Evolutionary conservation across 306 rosid genomes (phyloP), one percentile per base, ranked within the genome.

Genomic region (Medicago arabica): DNA sequence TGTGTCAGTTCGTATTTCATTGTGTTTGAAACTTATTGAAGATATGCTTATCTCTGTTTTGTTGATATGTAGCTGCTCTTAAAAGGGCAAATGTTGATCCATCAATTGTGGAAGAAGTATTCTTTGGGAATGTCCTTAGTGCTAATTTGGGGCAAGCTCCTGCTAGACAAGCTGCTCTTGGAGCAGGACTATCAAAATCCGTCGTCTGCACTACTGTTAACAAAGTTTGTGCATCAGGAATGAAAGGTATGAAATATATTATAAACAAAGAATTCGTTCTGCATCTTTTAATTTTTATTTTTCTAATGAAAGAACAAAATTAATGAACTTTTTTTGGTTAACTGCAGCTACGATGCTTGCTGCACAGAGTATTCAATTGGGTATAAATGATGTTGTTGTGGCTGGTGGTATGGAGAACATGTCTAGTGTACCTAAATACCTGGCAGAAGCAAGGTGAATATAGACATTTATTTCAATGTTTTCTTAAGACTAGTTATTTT

Each of bases 121-220:
- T 80, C 86, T 96, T 96, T 18, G 98, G 98, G 80, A 96, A 96
- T 69, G 99, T 96, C 76, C 93, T 96, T 66, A 92, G 96, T 80
- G 99, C 99, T 59, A 96, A 96, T 84, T 87, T 96, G 85, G 99
- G 99, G 63, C 98, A 96, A 88, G 98, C 99, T 81, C 99, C 99
- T 0, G 99, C 99, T 54, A 90, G 99, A 74, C 99, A 96, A 77
- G 99, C 99, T 82, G 98, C 99, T 64, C 51, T 96, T 41, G 98
- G 98, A 74, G 98, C 99, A 74, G 99, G 98, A 88, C 78, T 96
- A 70, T 88, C 98, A 8, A 85, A 89, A 73, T 78, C 98, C 10
- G 99, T 96, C 43, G 7, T 89, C 78, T 90, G 96, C 80, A 89
- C 98, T 70, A 90, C 99, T 21, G 84, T 96, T 71, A 96, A 96